These are phyloP conservation scores for Sporothrix inflata DNA, from an alignment of 2,329 filamentous ascomycete species.

Conservation along the genomic window DNA sequence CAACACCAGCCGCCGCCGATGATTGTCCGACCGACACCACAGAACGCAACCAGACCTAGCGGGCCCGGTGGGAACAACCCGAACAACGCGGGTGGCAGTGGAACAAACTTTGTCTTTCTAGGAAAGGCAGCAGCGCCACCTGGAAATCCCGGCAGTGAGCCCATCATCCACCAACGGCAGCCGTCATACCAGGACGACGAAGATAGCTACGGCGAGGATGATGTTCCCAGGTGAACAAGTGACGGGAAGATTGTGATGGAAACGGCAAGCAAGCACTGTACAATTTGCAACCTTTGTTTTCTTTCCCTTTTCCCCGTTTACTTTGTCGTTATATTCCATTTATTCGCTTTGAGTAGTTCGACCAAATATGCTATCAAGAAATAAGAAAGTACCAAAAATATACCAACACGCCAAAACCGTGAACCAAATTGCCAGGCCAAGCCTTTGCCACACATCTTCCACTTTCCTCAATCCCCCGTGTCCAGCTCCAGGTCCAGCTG, in stretches of 20 bases:
- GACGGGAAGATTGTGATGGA: neutral
- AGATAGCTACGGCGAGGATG: neutral
- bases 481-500: constrained; percentile 66
- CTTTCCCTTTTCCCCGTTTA: neutral
- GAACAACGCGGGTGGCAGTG: neutral
- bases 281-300: neutral
- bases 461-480: constrained; percentile 55
- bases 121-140: neutral
- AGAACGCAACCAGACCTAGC: neutral
- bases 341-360: neutral
- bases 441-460: neutral
- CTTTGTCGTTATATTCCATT: neutral
- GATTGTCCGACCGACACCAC: neutral
- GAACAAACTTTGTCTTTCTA: neutral
- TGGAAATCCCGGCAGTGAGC: neutral
- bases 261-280: neutral
- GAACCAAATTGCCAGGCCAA: neutral
- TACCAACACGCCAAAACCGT: neutral
- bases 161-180: constrained; percentile 2
- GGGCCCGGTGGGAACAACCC: neutral
- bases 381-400: neutral
- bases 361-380: neutral
- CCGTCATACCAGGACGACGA: neutral
- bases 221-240: neutral
- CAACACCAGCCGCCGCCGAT: neutral